phyloP scores from a whole-genome alignment of 2,329 filamentous ascomycete genomes.

The Harringtonia aguacate region DNA sequence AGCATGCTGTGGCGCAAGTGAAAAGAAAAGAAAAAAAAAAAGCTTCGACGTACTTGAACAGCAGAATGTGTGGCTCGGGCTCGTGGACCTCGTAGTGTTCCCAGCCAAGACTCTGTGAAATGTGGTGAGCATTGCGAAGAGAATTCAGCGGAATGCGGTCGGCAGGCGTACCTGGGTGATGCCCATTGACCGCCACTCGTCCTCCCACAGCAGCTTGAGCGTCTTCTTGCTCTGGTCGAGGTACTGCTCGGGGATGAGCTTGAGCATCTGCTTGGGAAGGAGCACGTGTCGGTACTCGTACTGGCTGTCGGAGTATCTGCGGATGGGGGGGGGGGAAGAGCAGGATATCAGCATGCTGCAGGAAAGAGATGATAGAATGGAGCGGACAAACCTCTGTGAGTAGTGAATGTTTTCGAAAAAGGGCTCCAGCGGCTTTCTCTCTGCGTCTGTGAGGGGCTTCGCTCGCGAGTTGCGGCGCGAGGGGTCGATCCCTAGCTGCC shows the following conservation, averaged over 20 bases:
- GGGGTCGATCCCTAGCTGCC: slow-evolving; percentile 59
- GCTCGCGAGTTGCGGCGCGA: slow-evolving; percentile 80
- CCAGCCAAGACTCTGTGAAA: slow-evolving; percentile 84
- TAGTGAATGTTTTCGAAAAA: slow-evolving; percentile 94
- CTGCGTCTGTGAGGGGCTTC: slow-evolving; percentile 66
- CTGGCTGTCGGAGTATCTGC: slow-evolving; percentile 82
- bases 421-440: slow-evolving; percentile 78
- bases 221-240: slow-evolving; percentile 64
- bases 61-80: slow-evolving; percentile 92
- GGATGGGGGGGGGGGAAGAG: background rate
- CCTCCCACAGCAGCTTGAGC: slow-evolving; percentile 92
- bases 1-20: background rate
- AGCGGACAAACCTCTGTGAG: slow-evolving; percentile 41
- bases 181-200: slow-evolving; percentile 93
- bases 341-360: background rate
- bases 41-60: slow-evolving; percentile 84
- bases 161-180: slow-evolving; percentile 73
- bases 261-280: slow-evolving; percentile 96
- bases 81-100: slow-evolving; percentile 99
- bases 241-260: slow-evolving; percentile 78
- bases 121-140: too few relatives aligned
- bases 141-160: too few relatives aligned
- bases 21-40: too few relatives aligned
- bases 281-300: slow-evolving; percentile 98
- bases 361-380: slow-evolving; percentile 39